Evolutionary conservation across 805 yeast species (phyloP).

Genomic region (Saturnispora halmiae): DNA sequence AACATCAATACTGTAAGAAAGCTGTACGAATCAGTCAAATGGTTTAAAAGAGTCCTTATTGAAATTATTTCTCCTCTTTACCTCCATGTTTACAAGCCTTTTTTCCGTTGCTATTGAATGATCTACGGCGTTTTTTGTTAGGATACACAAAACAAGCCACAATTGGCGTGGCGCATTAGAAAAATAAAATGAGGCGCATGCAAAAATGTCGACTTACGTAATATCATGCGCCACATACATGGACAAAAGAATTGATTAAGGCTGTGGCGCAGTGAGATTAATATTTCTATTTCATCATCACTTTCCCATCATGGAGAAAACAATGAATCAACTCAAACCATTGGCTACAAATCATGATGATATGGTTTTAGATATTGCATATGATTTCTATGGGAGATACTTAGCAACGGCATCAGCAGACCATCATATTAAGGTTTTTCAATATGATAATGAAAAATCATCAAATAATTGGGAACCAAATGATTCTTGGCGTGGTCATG

Average conservation of each 20-base stretch:
- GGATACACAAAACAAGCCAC: too few species aligned
- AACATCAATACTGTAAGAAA: too few species aligned
- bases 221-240: too few species aligned
- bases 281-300: too few species aligned
- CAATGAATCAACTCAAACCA: conserved; percentile 46
- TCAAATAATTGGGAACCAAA: conserved; percentile 70
- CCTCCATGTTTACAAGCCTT: not conserved
- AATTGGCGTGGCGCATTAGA: not conserved
- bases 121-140: not conserved
- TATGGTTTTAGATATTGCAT: conserved; percentile 79
- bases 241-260: too few species aligned
- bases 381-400: conserved; percentile 87
- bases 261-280: too few species aligned
- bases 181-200: not conserved
- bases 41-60: too few species aligned
- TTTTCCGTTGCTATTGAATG: not conserved
- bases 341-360: conserved; percentile 90
- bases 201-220: too few species aligned
- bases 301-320: too few species aligned
- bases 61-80: not conserved
- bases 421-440: conserved; percentile 86
- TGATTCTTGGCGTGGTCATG: conserved; percentile 95
- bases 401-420: conserved; percentile 94
- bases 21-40: too few species aligned
- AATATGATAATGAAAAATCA: conserved; percentile 53